phyloP scores from a whole-genome alignment of 495 filamentous ascomycete genomes.

The Schizothecium vesticola region DNA sequence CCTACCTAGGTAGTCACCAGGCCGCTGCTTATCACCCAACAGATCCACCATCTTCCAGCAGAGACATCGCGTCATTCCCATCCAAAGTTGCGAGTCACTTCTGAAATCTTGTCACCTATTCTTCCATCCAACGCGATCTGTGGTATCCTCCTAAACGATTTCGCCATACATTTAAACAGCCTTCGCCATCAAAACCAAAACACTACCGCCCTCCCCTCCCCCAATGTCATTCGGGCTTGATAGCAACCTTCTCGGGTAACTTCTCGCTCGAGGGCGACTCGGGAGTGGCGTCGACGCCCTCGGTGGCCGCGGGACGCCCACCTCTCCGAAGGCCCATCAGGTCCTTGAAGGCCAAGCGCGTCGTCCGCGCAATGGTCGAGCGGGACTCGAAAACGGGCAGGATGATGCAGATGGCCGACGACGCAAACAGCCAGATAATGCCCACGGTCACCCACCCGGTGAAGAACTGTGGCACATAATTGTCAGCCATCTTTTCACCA shows the following conservation, averaged over 20 bases:
- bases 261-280: conserved; percentile 5
- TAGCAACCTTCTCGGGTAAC: background rate
- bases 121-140: background rate
- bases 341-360: conserved; percentile 2
- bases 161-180: background rate
- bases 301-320: background rate
- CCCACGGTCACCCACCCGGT: conserved; percentile 11
- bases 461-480: conserved; percentile 4
- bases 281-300: background rate
- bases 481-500: background rate
- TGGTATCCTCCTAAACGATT: background rate
- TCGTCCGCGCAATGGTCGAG: conserved; percentile 1
- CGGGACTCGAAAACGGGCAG: conserved; percentile 2
- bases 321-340: conserved; percentile 1
- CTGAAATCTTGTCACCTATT: background rate
- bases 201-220: no score
- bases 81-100: background rate
- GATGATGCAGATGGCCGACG: background rate
- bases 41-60: background rate
- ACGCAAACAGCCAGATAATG: conserved; percentile 10
- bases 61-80: background rate
- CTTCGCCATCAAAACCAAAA: no score
- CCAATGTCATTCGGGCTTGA: conserved; percentile 2
- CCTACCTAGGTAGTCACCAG: background rate
- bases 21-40: background rate